Evolutionary conservation across 148 eudicot genomes (phyloP).

Genomic region (Rhododendron henanense): DNA sequence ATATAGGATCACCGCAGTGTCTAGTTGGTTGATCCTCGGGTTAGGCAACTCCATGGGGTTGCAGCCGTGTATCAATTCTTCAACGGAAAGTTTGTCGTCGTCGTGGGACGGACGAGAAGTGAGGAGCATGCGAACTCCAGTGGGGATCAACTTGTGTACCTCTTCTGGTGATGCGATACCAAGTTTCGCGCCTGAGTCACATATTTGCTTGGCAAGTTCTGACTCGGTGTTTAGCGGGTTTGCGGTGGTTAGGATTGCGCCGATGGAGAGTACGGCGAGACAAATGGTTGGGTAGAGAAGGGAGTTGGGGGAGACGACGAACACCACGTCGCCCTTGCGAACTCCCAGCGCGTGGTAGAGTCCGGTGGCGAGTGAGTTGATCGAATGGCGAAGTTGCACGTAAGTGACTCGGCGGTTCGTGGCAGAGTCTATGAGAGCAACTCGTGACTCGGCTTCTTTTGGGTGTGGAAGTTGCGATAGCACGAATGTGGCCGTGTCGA

Average conservation of each 20-base stretch:
- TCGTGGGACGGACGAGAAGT: constrained; percentile 23
- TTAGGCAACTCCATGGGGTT: constrained; percentile 29
- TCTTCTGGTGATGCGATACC: constrained; percentile 35
- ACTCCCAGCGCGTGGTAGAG: constrained; percentile 35
- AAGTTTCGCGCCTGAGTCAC: constrained; percentile 31
- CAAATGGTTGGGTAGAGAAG: constrained; percentile 41
- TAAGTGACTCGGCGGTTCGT: constrained; percentile 32
- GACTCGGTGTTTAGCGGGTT: constrained; percentile 44
- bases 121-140: constrained; percentile 30
- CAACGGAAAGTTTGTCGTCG: constrained; percentile 23
- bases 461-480: constrained; percentile 38
- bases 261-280: constrained; percentile 39
- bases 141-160: constrained; percentile 22
- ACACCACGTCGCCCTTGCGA: constrained; percentile 42
- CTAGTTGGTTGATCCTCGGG: constrained; percentile 24
- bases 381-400: constrained; percentile 28
- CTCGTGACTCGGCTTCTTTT: constrained; percentile 27
- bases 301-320: constrained; percentile 44
- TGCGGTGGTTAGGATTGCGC: constrained; percentile 44
- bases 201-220: constrained; percentile 39
- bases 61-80: constrained; percentile 34
- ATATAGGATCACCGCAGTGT: constrained; percentile 44
- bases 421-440: constrained; percentile 45
- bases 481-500: constrained; percentile 39
- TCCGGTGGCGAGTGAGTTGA: constrained; percentile 32